Evolutionary conservation across 1,284 basidiomycete genomes (phyloP).

Genomic region (Ceratobasidium sp.): DNA sequence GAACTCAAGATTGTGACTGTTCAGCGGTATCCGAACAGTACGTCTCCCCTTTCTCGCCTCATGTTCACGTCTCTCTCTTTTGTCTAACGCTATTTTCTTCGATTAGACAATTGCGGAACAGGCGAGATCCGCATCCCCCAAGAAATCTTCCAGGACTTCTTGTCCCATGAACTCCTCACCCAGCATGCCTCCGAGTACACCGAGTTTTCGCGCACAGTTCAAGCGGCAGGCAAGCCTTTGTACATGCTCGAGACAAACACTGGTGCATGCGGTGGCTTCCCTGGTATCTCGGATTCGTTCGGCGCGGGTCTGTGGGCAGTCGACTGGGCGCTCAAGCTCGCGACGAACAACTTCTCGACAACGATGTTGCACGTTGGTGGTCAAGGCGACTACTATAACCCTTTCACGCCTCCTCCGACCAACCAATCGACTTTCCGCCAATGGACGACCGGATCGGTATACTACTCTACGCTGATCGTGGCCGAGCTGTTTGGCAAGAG

Average conservation of each 20-base stretch:
- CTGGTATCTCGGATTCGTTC: slow-evolving; percentile 68
- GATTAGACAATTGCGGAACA: slow-evolving; percentile 45
- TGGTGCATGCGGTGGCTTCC: slow-evolving; percentile 64
- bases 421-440: slow-evolving; percentile 47
- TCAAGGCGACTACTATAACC: slow-evolving; percentile 54
- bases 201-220: slow-evolving; percentile 33
- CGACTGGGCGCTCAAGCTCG: slow-evolving; percentile 76
- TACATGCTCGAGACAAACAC: slow-evolving; percentile 65
- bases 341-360: slow-evolving; percentile 67
- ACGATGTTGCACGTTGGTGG: slow-evolving; percentile 55
- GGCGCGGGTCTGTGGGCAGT: slow-evolving; percentile 79
- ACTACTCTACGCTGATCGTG: slow-evolving; percentile 59
- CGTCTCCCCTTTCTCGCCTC: neutral
- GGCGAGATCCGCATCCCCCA: slow-evolving; percentile 44
- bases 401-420: slow-evolving; percentile 65
- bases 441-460: slow-evolving; percentile 60
- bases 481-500: slow-evolving; percentile 58
- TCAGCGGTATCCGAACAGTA: slow-evolving; percentile 49
- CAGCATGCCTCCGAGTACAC: slow-evolving; percentile 40
- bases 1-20: slow-evolving; percentile 43
- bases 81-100: neutral
- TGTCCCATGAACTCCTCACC: slow-evolving; percentile 39
- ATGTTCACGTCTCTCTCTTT: neutral
- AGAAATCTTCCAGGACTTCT: slow-evolving; percentile 40
- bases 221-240: slow-evolving; percentile 57